phyloP scores from a whole-genome alignment of 108 stramenopile genomes.

The Cylindrotheca closterium region DNA sequence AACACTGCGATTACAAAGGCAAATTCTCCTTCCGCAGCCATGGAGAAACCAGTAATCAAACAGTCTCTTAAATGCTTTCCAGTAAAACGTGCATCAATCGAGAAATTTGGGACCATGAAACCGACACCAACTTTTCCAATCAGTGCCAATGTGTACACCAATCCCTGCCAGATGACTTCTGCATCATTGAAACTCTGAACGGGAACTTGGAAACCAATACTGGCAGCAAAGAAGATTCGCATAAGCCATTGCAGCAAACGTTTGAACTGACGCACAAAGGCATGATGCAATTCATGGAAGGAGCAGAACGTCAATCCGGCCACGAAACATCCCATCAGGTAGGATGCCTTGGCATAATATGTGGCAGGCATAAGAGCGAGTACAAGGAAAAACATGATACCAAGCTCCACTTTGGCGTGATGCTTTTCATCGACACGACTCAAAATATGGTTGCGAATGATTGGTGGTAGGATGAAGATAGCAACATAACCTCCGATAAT shows the following conservation, averaged over 20 bases:
- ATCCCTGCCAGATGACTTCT: conserved; percentile 67
- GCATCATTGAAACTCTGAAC: conserved; percentile 62
- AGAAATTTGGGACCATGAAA: conserved; percentile 81
- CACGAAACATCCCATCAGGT: conserved; percentile 59
- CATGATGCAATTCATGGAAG: conserved; percentile 53
- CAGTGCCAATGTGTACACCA: conserved; percentile 61
- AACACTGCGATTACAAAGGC: conserved; percentile 83
- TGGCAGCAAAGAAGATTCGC: conserved; percentile 86
- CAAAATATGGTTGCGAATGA: conserved; percentile 46
- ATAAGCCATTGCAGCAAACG: conserved; percentile 82
- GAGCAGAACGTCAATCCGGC: conserved; percentile 80
- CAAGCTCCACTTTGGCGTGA: conserved; percentile 54
- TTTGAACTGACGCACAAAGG: conserved; percentile 76
- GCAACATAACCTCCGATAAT: conserved; percentile 72
- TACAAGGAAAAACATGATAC: conserved; percentile 51
- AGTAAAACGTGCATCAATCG: conserved; percentile 43
- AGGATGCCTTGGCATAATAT: conserved; percentile 54
- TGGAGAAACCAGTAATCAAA: conserved; percentile 65
- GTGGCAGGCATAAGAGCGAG: conserved; percentile 60
- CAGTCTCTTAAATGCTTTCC: conserved; percentile 59
- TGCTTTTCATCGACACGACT: conserved; percentile 20
- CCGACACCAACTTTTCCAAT: conserved; percentile 74
- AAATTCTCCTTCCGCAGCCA: conserved; percentile 84
- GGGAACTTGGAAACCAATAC: conserved; percentile 77
- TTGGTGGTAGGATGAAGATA: conserved; percentile 49